Percentiles rank a stretch among this genome's conserved stretches.
These are phyloP conservation scores for Camellia japonica DNA, from an alignment of 148 eudicot species.

Conservation along the genomic window DNA sequence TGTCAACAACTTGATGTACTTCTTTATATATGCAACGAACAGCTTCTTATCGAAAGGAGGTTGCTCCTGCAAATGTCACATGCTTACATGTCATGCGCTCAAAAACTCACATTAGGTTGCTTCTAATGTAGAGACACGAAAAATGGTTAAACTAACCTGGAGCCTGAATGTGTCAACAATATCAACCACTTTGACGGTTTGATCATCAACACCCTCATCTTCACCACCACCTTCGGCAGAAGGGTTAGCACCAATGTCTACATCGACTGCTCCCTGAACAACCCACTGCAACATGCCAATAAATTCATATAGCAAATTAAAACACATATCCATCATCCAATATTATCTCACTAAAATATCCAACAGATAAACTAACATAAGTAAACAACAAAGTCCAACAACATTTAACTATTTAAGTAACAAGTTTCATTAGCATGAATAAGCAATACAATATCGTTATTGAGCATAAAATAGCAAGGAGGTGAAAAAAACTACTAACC, in stretches of 20 bases:
- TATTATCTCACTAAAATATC: background rate
- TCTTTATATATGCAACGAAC: slow-evolving; percentile 50
- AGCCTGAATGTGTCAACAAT: slow-evolving; percentile 75
- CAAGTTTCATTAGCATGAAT: background rate
- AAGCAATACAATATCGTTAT: background rate
- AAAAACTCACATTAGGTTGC: background rate
- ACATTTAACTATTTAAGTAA: too few species aligned
- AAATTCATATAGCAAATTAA: background rate
- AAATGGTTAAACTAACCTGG: slow-evolving; percentile 36
- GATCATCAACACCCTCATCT: slow-evolving; percentile 67
- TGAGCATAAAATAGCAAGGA: background rate
- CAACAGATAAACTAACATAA: background rate
- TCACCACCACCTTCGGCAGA: slow-evolving; percentile 88
- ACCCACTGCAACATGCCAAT: slow-evolving; percentile 60
- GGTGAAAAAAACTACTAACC: slow-evolving; percentile 31
- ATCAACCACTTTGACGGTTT: slow-evolving; percentile 56
- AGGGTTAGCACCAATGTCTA: slow-evolving; percentile 90
- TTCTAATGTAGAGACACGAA: background rate
- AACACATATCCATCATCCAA: background rate
- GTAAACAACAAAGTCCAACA: background rate
- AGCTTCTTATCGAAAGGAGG: slow-evolving; percentile 64
- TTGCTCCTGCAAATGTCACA: slow-evolving; percentile 39
- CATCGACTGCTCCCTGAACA: slow-evolving; percentile 62
- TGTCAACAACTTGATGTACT: slow-evolving; percentile 57
- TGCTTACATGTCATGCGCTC: too few species aligned